These are phyloP conservation scores for Beta lomatogona DNA, from an alignment of 179 eudicot species.

Conservation along the genomic window DNA sequence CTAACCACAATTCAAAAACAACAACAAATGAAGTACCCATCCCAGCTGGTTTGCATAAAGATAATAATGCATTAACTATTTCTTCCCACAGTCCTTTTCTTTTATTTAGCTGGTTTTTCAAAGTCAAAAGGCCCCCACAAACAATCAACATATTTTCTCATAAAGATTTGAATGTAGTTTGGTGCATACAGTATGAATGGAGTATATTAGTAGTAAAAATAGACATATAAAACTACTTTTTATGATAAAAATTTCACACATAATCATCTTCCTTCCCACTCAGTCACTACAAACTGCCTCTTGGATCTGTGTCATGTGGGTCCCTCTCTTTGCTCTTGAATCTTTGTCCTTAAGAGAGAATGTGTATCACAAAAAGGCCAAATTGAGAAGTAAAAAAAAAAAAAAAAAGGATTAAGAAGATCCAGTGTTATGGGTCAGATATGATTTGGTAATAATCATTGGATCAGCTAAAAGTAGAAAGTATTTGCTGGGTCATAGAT, in stretches of 20 bases:
- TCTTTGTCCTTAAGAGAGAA: slow-evolving; percentile 20
- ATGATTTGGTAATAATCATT: slow-evolving; percentile 43
- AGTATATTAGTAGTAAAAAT: background rate
- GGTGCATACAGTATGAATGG: background rate
- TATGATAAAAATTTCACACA: background rate
- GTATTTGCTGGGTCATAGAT: slow-evolving; percentile 20
- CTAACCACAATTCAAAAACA: slow-evolving; percentile 23
- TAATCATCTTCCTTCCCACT: slow-evolving; percentile 27
- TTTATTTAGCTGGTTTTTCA: background rate
- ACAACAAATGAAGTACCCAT: background rate
- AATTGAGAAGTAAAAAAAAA: background rate
- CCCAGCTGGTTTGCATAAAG: slow-evolving; percentile 31
- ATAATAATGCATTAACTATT: background rate
- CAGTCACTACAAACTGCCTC: slow-evolving; percentile 29
- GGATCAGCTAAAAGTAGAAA: slow-evolving; percentile 24
- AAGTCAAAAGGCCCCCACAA: slow-evolving; percentile 29
- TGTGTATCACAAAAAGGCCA: slow-evolving; percentile 10
- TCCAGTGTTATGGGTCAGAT: slow-evolving; percentile 29
- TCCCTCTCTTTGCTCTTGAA: slow-evolving; percentile 19
- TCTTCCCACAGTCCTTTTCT: background rate
- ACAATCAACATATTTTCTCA: slow-evolving; percentile 10
- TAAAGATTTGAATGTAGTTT: background rate
- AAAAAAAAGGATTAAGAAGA: background rate
- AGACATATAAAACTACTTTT: slow-evolving; percentile 18
- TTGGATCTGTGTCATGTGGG: slow-evolving; percentile 24